Evolutionary conservation across 2,329 filamentous ascomycete genomes (phyloP).

Genomic region (Trichoderma hamatum): DNA sequence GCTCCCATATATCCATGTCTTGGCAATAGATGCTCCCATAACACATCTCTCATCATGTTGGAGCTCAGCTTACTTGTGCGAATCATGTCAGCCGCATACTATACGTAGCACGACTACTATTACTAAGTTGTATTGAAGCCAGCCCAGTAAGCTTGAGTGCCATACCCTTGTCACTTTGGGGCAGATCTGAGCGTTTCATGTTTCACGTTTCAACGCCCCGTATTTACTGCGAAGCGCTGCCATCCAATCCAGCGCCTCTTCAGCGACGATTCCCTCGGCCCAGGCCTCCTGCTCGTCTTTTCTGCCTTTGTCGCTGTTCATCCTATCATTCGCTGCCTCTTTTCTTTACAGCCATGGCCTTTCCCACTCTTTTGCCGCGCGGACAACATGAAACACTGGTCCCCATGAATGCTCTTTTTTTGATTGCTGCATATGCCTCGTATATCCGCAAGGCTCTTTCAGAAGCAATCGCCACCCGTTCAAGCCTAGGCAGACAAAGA

Average conservation of each 20-base stretch:
- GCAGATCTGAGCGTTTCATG: slow-evolving; percentile 10
- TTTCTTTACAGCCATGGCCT: neutral
- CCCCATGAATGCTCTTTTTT: neutral
- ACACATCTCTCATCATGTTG: neutral
- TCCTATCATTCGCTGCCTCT: neutral
- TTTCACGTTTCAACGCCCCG: slow-evolving; percentile 3
- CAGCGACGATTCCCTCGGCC: neutral
- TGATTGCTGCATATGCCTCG: neutral
- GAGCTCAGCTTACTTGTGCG: neutral
- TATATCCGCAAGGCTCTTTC: neutral
- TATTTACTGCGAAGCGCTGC: slow-evolving; percentile 9
- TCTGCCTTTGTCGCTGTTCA: neutral
- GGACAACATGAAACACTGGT: slow-evolving; percentile 4
- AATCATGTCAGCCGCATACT: neutral
- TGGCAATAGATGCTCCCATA: no score
- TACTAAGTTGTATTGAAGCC: neutral
- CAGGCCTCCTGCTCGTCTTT: neutral
- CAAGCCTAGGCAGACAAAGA: neutral
- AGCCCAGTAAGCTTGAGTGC: neutral
- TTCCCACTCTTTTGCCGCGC: slow-evolving; percentile 4
- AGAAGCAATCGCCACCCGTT: neutral
- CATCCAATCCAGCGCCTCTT: neutral
- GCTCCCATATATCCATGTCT: no score
- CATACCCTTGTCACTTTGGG: slow-evolving; percentile 6
- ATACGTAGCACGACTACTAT: neutral